These are phyloP conservation scores for Saccharomyces hybrid DNA, from an alignment of 1,139 yeast species.

Conservation along the genomic window DNA sequence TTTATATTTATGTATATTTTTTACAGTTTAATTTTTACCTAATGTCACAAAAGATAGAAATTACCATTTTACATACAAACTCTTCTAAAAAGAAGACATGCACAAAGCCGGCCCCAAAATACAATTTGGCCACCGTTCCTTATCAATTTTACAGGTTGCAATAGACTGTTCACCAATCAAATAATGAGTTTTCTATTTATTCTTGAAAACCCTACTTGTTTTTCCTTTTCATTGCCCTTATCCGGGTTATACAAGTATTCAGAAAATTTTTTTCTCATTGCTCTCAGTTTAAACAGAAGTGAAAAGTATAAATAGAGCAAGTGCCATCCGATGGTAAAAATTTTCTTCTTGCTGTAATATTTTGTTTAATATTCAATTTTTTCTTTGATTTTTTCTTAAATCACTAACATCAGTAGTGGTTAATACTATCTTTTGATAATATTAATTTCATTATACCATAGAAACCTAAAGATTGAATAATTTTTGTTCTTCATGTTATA, in stretches of 20 bases:
- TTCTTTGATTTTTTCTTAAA: constrained; percentile 11
- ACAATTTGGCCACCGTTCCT: no score
- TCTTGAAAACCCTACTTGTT: no score
- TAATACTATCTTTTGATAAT: constrained; percentile 37
- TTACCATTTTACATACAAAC: no score
- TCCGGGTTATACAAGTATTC: no score
- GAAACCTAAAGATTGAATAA: constrained; percentile 43
- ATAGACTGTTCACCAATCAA: no score
- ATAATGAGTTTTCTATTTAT: no score
- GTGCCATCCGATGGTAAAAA: neutral
- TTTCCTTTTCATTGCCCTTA: no score
- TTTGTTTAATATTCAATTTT: neutral
- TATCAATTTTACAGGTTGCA: no score
- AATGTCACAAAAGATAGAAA: no score
- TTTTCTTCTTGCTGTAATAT: neutral
- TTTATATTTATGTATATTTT: neutral
- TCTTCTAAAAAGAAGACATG: no score
- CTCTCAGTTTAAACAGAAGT: no score
- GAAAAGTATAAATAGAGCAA: constrained; percentile 3
- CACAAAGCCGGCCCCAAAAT: no score
- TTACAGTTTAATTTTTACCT: neutral
- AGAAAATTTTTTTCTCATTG: neutral
- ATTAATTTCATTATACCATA: constrained; percentile 38
- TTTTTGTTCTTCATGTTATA: constrained; percentile 18
- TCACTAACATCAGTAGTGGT: constrained; percentile 36